Base-by-base conservation (phyloP, 257 asterid species). In the Nicotiana attenuata region DNA sequence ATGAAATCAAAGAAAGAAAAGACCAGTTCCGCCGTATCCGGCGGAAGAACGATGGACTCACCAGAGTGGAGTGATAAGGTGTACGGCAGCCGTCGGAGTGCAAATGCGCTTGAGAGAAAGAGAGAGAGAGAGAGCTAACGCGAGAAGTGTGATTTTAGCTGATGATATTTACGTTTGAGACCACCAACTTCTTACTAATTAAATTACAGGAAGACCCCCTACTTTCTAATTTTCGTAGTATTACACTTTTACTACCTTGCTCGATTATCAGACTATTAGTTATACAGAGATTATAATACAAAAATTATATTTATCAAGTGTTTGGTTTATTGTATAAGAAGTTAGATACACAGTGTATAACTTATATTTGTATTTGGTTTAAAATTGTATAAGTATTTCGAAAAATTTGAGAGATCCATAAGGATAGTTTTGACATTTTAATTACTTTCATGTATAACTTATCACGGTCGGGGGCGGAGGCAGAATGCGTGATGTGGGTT, bases 11-110 rank as follows among this genome's bases (percentile, higher is more conserved):
- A 20, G 73, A 2, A 60, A n/a, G 13, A 20, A 14, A 31, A 1
- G 16, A 59, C 5, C 19, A 22, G 60, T 33, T 45, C 38, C 20
- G 60, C 73, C 63, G 63, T 0, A 20, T 6, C 1, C 1, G 59
- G 82, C 19, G 41, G 7, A 63, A 33, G 45, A 41, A 78, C 11
- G 22, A 71, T 38, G 73, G 73, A 78, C 82, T 78, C 19, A 78
- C 82, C 60, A 41, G 28, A 60, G 75, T n/a, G 41, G 57, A 14
- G 81, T 60, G 24, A 33, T 31, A 33, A 6, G n/a, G 57, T 38
- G 57, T 31, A 19, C 33, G 45, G 17, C 60, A 17, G 82, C 82
- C 60, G 82, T 78, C 82, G 56, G 60, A 22, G 7, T 38, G 82
- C 60, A 13, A 45, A 60, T 41, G 50, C 10, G 50, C 50, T 41